A percentile compares a stretch with the other conserved stretches of the same genome.
Conservation (phyloP, 75 land plant genomes). For the Gnetum montanum region DNA sequence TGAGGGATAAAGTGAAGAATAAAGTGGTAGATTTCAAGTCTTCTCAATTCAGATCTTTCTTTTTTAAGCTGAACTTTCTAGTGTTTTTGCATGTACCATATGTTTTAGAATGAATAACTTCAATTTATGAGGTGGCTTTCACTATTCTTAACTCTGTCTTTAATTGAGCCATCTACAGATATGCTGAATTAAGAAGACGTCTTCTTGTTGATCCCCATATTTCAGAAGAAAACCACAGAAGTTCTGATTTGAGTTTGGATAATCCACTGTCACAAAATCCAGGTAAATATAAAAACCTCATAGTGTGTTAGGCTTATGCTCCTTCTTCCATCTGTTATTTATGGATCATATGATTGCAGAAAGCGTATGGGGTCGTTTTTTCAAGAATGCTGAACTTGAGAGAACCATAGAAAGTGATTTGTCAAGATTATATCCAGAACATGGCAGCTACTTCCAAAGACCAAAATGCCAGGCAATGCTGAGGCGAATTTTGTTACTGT, state of each 20-base stretch:
- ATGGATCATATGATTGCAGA: conserved; percentile 31
- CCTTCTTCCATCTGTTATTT: neutral
- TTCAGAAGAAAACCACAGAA: conserved; percentile 41
- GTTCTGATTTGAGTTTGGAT: conserved; percentile 45
- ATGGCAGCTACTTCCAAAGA: conserved; percentile 79
- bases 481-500: conserved; percentile 60
- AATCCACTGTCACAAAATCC: conserved; percentile 93
- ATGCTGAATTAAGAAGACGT: conserved; percentile 68
- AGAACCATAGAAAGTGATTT: conserved; percentile 78
- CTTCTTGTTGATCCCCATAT: conserved; percentile 77
- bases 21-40: neutral
- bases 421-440: conserved; percentile 76
- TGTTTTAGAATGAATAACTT: neutral
- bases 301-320: neutral
- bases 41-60: neutral
- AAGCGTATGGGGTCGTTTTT: conserved; percentile 84
- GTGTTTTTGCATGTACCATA: neutral
- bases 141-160: neutral
- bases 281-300: conserved; percentile 21
- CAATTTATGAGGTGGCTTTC: neutral
- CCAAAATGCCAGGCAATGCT: conserved; percentile 73
- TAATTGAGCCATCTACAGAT: no score
- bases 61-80: neutral
- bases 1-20: no score
- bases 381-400: conserved; percentile 79